Evolutionary conservation across 2,329 filamentous ascomycete species (phyloP), one percentile per base, ranked within the genome.

Genomic region (Colletotrichum sojae): DNA sequence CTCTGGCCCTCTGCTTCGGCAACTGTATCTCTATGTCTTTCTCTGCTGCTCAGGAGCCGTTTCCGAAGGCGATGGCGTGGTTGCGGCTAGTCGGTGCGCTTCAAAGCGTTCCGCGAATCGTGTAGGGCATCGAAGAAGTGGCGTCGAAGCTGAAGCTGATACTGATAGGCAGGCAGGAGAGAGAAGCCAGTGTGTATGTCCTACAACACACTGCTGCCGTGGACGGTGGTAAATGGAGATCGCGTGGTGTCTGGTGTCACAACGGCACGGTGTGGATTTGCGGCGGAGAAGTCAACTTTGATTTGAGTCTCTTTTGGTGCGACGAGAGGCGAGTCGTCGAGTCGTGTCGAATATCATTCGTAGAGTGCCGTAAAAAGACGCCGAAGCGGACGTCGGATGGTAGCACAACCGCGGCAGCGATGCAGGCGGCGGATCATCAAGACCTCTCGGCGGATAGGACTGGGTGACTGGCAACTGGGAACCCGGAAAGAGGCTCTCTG

Each of bases 61-160:
- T 25, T 49, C 52, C 45, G 52, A 45, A 25, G 15, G 22, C 31
- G 43, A 31, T 52, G 22, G 45, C 18, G 43, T 39, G 48, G 40
- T 43, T 43, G 16, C 40, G 13, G 40, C 40, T 52, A 45, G 58
- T 56, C 63, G 58, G 51, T 67, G 58, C 63, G 40, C 20, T 51
- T 40, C 43, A 25, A 67, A 51, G 63, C 59, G 40, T 54, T 43
- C 27, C 43, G 43, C 57, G 46, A 31, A 60, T 59, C 56, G 2
- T 49, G 43, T 45, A 22, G 5, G 36, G 8, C 6, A 18, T 49
- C 6, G 10, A 18, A 25, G 46, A 18, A 45, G 25, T 48, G 46
- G 51, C 20, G 25, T 43, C 5, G 56, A 18, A 36, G 52, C 27
- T 54, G 48, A 59, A 25, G 43, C n/a, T 40, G 40, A 20, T 13